Evolutionary conservation across 345 rosid genomes (phyloP), one percentile per base, ranked within the genome.

Genomic region (Ailanthus altissimus): DNA sequence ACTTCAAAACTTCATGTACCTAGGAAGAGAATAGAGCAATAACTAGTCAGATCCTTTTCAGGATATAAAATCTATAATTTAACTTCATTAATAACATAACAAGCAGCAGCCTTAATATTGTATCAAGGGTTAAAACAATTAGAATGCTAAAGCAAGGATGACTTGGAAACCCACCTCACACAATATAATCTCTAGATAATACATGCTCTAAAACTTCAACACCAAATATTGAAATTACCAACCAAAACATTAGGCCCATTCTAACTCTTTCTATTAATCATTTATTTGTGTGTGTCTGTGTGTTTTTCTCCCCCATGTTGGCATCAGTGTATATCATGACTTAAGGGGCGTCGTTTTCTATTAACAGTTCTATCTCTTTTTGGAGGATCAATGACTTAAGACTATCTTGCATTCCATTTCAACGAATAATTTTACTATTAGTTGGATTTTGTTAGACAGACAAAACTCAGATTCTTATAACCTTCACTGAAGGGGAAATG

Each of bases 1-100:
- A 82, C 89, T 93, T 95, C 87, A 95, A 83, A 78, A 95, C 91
- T 88, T 92, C 99, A 80, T 87, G 90, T 75, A 93, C 92, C 99
- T 95, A 87, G 62, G 62, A 53, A 58, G 57, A 58, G 59, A 80
- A 77, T 20, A 74, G 32, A 42, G 26, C 43, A 7, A 67, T 38
- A n/a, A 70, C 18, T 50, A 62, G 21, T 20, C 67, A 2, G 36
- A 11, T 71, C 43, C 7, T 73, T 40, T 60, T 23, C 3, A 77
- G 51, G 13, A 32, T 47, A 72, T 50, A 54, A 59, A 23, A 68
- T 13, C 50, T 11, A 73, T 38, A 67, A 53, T 38, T 65, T 4
- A 71, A 71, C 53, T 73, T 36, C 38, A 36, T 20, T 15, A 62
- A 38, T 61, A 18, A 9, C 8, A n/a, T 15, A 21, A 0, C n/a